Evolutionary conservation across 495 filamentous ascomycete species (phyloP).

Genomic region (Penicillium cataractarum): DNA sequence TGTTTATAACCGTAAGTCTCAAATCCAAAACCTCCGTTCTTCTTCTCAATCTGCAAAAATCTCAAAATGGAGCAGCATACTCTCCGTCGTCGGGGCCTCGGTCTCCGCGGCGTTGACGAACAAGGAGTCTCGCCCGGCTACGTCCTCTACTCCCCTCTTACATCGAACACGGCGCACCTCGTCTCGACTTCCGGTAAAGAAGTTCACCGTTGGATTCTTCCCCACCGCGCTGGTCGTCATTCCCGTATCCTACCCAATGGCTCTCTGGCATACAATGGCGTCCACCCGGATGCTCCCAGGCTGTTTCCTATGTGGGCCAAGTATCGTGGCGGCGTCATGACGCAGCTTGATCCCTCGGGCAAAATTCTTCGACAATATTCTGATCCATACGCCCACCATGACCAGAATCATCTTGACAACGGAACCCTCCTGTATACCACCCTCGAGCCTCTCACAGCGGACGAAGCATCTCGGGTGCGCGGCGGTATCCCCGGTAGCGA

Average conservation of each 20-base stretch:
- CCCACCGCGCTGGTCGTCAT: constrained; percentile 46
- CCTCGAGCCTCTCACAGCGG: constrained; percentile 39
- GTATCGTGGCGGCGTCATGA: constrained; percentile 51
- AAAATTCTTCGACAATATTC: constrained; percentile 41
- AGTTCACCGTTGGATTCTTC: constrained; percentile 49
- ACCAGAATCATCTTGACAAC: constrained; percentile 50
- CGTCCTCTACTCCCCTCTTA: constrained; percentile 47
- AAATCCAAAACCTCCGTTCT: neutral
- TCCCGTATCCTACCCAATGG: constrained; percentile 47
- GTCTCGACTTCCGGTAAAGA: constrained; percentile 45
- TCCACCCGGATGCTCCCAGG: constrained; percentile 41
- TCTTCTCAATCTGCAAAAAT: neutral
- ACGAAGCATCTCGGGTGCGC: constrained; percentile 37
- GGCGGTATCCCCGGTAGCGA: constrained; percentile 48
- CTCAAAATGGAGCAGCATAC: constrained; percentile 47
- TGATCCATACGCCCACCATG: constrained; percentile 50
- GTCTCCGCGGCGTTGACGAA: constrained; percentile 46
- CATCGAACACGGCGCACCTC: constrained; percentile 44
- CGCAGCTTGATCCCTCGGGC: constrained; percentile 40
- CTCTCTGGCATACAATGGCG: constrained; percentile 49
- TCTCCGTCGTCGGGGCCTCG: constrained; percentile 45
- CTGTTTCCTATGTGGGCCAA: constrained; percentile 52
- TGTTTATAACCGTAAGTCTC: neutral
- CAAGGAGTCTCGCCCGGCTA: constrained; percentile 44
- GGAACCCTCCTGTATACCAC: constrained; percentile 48